phyloP scores from a whole-genome alignment of 169 alveolate species.

The Cryptosporidium sp. region DNA sequence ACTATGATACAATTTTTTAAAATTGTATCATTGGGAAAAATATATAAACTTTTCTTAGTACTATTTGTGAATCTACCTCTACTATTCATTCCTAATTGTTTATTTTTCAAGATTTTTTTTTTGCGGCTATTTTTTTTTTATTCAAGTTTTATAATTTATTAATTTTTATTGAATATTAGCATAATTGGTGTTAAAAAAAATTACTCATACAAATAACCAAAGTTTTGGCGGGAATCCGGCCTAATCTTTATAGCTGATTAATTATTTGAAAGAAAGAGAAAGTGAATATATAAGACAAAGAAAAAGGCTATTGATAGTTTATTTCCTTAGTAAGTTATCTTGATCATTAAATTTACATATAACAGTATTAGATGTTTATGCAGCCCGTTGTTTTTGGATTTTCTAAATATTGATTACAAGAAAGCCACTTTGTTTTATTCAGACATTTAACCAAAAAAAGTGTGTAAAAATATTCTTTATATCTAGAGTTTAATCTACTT shows the following conservation, averaged over 20 bases:
- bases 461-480: not conserved
- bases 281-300: not conserved
- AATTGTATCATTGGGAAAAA: too few species aligned
- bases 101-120: too few species aligned
- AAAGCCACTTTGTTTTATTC: not conserved
- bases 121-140: too few species aligned
- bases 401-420: not conserved
- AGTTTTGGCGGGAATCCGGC: not conserved
- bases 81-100: too few species aligned
- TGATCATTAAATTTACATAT: not conserved
- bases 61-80: too few species aligned
- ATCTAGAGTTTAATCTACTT: not conserved
- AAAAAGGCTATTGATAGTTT: not conserved
- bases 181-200: too few species aligned
- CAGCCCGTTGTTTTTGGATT: not conserved
- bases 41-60: too few species aligned
- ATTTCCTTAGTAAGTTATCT: not conserved
- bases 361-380: not conserved
- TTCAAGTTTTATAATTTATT: too few species aligned
- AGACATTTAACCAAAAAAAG: not conserved
- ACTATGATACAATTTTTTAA: too few species aligned
- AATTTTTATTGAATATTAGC: too few species aligned
- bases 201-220: too few species aligned
- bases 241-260: not conserved
- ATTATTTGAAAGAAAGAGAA: too few species aligned